Evolutionary conservation across 2,329 filamentous ascomycete species (phyloP).

Genomic region (Phialophora tarda): DNA sequence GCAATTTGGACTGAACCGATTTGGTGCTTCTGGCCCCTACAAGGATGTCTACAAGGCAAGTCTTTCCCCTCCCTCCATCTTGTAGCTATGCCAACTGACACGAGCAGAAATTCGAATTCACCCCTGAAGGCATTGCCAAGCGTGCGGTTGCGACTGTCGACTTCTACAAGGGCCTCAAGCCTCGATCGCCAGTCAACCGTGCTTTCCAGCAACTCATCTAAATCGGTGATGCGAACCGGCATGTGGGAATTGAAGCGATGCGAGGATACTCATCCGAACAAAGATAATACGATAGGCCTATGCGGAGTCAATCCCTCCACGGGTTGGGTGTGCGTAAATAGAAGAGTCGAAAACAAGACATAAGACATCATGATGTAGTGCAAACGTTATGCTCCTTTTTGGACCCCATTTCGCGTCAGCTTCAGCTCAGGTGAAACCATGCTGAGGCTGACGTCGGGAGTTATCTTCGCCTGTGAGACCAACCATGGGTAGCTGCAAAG

Average conservation of each 20-base stretch:
- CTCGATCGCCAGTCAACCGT: conserved; percentile 94
- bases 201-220: conserved; percentile 98
- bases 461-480: conserved; percentile 12
- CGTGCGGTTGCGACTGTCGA: conserved; percentile 88
- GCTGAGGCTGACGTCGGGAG: conserved; percentile 11
- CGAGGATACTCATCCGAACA: background rate
- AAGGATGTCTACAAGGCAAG: conserved; percentile 93
- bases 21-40: conserved; percentile 96
- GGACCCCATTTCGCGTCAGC: background rate
- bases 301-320: background rate
- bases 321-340: background rate
- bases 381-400: background rate
- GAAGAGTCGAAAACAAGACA: background rate
- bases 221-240: background rate
- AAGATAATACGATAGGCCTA: background rate
- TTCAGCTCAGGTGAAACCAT: conserved; percentile 6
- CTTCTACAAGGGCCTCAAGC: conserved; percentile 96
- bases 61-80: conserved; percentile 28
- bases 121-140: conserved; percentile 94
- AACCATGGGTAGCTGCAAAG: background rate
- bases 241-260: background rate
- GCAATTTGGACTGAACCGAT: conserved; percentile 99
- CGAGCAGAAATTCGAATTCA: conserved; percentile 95
- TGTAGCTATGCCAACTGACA: conserved; percentile 45
- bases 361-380: background rate